phyloP scores from a whole-genome alignment of 371 early-diverging fungal species.

The Coemansia sp. region DNA sequence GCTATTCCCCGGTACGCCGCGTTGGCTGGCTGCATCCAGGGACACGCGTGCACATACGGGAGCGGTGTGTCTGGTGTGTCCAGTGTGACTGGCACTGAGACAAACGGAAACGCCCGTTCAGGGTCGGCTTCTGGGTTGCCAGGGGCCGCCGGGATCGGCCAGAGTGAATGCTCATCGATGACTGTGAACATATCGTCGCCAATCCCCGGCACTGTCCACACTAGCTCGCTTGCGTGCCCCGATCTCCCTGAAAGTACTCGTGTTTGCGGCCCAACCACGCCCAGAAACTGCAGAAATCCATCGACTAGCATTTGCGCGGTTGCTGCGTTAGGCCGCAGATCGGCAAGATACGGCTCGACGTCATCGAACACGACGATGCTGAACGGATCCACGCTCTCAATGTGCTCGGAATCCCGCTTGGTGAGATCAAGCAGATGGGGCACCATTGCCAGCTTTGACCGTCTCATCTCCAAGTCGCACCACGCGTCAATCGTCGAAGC shows the following conservation, averaged over 20 bases:
- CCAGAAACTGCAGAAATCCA: constrained; percentile 25
- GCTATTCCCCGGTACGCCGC: constrained; percentile 1
- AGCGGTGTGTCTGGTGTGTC: constrained; percentile 30
- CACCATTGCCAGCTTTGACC: background rate
- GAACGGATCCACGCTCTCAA: constrained; percentile 17
- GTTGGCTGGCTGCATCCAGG: constrained; percentile 12
- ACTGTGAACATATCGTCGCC: constrained; percentile 7
- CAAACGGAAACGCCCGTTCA: constrained; percentile 11
- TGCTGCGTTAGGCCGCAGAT: constrained; percentile 11
- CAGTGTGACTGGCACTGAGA: constrained; percentile 18
- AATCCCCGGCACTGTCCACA: constrained; percentile 12
- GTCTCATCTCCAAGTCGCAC: background rate
- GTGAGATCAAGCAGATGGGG: background rate
- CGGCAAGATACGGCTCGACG: constrained; percentile 26
- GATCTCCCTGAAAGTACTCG: constrained; percentile 6
- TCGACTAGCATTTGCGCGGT: constrained; percentile 16
- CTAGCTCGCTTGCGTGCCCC: background rate
- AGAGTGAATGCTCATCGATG: background rate
- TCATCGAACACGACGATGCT: constrained; percentile 33
- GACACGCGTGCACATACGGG: constrained; percentile 11
- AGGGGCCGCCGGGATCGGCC: background rate
- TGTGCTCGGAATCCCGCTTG: background rate
- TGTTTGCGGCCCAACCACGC: constrained; percentile 25
- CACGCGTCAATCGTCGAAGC: background rate
- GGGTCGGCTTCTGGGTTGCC: background rate